Percentiles rank a stretch among this genome's conserved stretches.
phyloP scores from a whole-genome alignment of 2,329 filamentous ascomycete species.

The Sclerotinia glacialis region DNA sequence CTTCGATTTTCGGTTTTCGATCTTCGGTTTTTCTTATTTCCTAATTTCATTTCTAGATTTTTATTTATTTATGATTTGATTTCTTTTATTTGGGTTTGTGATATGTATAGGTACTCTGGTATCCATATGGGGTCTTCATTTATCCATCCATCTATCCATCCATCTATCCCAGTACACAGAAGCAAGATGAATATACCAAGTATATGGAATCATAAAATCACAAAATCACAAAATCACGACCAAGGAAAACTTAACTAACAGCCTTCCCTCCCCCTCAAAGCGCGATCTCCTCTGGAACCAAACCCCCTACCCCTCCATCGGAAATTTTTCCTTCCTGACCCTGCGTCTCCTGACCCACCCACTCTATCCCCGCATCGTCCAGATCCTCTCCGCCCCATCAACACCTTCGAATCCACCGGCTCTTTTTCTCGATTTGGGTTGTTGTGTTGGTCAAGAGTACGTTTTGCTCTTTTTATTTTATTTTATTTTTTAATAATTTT shows the following conservation, averaged over 20 bases:
- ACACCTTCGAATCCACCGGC: constrained; percentile 5
- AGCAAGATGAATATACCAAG: not conserved
- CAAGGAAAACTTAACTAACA: not conserved
- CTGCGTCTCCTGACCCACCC: constrained; percentile 19
- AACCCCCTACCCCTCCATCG: constrained; percentile 32
- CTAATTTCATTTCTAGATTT: not conserved
- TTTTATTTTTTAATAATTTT: not conserved
- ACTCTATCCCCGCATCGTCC: constrained; percentile 22
- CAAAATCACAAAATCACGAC: too few relatives aligned
- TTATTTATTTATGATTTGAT: not conserved
- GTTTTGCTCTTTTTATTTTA: not conserved
- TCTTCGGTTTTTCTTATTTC: too few relatives aligned
- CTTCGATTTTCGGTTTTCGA: not conserved
- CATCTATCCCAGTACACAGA: too few relatives aligned
- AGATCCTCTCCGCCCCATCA: constrained; percentile 12
- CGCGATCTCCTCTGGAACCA: constrained; percentile 30
- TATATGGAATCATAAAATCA: not conserved
- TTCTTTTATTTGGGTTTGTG: too few relatives aligned
- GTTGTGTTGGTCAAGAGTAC: constrained; percentile 42
- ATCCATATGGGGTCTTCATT: too few relatives aligned
- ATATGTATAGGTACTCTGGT: too few relatives aligned
- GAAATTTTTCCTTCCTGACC: constrained; percentile 28
- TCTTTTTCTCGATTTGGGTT: constrained; percentile 42
- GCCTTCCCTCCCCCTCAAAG: constrained; percentile 13
- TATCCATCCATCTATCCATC: too few relatives aligned